Evolutionary conservation across 768 basidiomycete genomes (phyloP).

Genomic region (Russula brevipes): DNA sequence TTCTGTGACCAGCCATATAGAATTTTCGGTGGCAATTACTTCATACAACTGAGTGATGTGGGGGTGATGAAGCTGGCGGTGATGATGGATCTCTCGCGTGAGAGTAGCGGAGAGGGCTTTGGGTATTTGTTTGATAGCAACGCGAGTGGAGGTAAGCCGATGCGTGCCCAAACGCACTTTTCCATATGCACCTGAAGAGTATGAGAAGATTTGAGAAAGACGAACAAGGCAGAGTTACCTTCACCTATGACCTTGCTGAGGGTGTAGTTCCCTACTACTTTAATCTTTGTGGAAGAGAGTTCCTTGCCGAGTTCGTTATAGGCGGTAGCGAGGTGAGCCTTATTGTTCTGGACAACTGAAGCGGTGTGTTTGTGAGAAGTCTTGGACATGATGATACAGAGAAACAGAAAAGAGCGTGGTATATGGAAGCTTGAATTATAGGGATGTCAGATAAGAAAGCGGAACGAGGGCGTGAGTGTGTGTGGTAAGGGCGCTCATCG

Average conservation of each 20-base stretch:
- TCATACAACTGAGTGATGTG: slow-evolving; percentile 95
- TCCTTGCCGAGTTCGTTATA: slow-evolving; percentile 98
- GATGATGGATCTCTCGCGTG: slow-evolving; percentile 97
- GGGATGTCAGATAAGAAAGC: slow-evolving; percentile 22
- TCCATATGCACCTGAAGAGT: slow-evolving; percentile 76
- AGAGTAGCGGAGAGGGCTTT: slow-evolving; percentile 87
- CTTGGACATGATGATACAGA: slow-evolving; percentile 23
- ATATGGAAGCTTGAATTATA: slow-evolving; percentile 15
- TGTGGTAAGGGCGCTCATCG: slow-evolving; percentile 11
- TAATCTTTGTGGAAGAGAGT: slow-evolving; percentile 82
- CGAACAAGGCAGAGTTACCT: slow-evolving; percentile 47
- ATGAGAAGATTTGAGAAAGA: not conserved
- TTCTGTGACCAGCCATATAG: slow-evolving; percentile 97
- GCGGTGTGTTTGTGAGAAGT: slow-evolving; percentile 30
- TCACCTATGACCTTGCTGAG: slow-evolving; percentile 92
- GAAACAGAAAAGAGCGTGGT: slow-evolving; percentile 22
- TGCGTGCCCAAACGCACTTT: slow-evolving; percentile 94
- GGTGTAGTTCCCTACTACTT: slow-evolving; percentile 92
- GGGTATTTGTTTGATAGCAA: slow-evolving; percentile 97
- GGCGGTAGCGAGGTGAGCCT: slow-evolving; percentile 86
- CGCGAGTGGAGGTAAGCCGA: slow-evolving; percentile 83
- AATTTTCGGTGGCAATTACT: slow-evolving; percentile 92
- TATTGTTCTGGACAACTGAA: slow-evolving; percentile 52
- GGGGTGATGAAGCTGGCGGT: slow-evolving; percentile 93
- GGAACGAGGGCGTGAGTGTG: slow-evolving; percentile 9